Evolutionary conservation across 176 grass and related monocot genomes (phyloP), one percentile per base, ranked within the genome.

Genomic region (Avena sativa): DNA sequence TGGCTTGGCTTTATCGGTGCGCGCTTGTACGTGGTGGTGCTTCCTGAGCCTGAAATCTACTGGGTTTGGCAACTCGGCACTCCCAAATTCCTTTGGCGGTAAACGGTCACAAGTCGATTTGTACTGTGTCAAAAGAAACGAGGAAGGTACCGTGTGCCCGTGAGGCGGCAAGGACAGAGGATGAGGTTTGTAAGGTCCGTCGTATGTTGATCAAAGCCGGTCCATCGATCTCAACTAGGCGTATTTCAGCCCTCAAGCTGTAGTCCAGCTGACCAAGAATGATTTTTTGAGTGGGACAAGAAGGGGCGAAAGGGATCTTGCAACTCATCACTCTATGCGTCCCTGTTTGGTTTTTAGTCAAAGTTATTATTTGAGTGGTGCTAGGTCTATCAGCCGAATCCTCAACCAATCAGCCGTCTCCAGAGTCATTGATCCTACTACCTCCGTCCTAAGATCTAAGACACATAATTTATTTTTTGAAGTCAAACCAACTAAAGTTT

Each of bases 181-280:
- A 30, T 12, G 62, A 13, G 49, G 34, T 70, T 70, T 70, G 34
- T 70, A 70, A 43, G 67, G 67, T 70, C 67, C 67, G 67, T 43
- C 34, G 32, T 34, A 19, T 40, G 16, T 20, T 43, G 67, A 70
- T 43, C 67, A 11, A 58, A 40, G 66, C 40, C 66, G 17, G 66
- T 40, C 16, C 7, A 70, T 70, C 34, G 67, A 10, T 20, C 25
- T 66, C 63, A 28, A 66, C 26, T 30, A 32, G 2, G 63, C 13
- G 32, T 9, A 5, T 25, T 28, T 28, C 30, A 43, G 43, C 36
- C 11, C 4, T 4, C 32, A 38, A 70, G 1, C 2, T 43, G 34
- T 9, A 40, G 17, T 2, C 67, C 67, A 70, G 67, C 34, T 43
- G 67, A 43, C 67, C 67, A 19, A 62, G n/a, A 62, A 58, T 58